A percentile compares a stretch with the other conserved stretches of the same genome.
These are phyloP conservation scores for Didymella glomerata DNA, from an alignment of 2,329 filamentous ascomycete species.

Conservation along the genomic window DNA sequence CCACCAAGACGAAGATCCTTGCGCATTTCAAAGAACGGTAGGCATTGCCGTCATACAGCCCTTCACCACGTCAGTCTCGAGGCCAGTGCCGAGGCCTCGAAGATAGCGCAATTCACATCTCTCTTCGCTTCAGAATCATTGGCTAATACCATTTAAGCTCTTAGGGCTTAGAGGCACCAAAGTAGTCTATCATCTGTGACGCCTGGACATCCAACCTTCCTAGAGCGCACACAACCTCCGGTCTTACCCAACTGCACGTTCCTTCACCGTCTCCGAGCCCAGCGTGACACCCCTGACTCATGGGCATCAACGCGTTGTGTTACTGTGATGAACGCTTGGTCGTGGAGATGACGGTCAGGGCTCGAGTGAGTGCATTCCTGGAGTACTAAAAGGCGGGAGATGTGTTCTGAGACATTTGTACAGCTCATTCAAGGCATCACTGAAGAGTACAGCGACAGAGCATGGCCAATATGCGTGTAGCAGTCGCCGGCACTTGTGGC, in stretches of 20 bases:
- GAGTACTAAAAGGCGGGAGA: not conserved
- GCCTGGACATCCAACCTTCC: slow-evolving; percentile 7
- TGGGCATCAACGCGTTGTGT: slow-evolving; percentile 30
- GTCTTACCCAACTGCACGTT: slow-evolving; percentile 22
- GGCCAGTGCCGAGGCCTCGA: slow-evolving; percentile 7
- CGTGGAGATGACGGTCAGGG: not conserved
- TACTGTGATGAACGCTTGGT: slow-evolving; percentile 23
- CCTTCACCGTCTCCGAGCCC: slow-evolving; percentile 36
- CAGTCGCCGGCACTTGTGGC: slow-evolving; percentile 68
- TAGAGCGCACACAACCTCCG: slow-evolving; percentile 17
- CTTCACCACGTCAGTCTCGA: slow-evolving; percentile 21
- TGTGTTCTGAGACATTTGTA: not conserved
- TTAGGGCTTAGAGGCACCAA: not conserved
- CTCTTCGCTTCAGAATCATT: slow-evolving; percentile 26
- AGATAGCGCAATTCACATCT: slow-evolving; percentile 22
- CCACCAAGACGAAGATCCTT: slow-evolving; percentile 25
- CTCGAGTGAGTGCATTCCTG: not conserved
- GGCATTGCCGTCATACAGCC: slow-evolving; percentile 22
- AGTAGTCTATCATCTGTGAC: slow-evolving; percentile 6
- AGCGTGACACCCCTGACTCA: slow-evolving; percentile 42
- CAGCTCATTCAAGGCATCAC: slow-evolving; percentile 1
- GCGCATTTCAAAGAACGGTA: slow-evolving; percentile 36
- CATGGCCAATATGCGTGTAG: slow-evolving; percentile 65
- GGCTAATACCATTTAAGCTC: slow-evolving; percentile 17
- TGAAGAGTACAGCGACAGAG: slow-evolving; percentile 1